Percentiles rank a stretch among this genome's conserved stretches.
phyloP scores from a whole-genome alignment of 345 rosid genomes.

The Microcos paniculata region DNA sequence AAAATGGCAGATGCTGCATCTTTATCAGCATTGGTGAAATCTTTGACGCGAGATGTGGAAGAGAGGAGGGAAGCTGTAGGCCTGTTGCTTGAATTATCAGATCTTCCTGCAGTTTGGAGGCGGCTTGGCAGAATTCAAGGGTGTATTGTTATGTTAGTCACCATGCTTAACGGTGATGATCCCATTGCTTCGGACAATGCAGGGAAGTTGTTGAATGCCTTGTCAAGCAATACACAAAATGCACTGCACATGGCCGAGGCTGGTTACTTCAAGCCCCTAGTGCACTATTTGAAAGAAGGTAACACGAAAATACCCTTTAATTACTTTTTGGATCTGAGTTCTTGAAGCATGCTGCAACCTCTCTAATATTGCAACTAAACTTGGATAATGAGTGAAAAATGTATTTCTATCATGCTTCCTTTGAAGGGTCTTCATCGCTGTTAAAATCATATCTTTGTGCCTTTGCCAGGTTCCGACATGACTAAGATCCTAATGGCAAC shows the following conservation, averaged over 20 bases:
- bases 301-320: background rate
- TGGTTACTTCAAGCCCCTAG: slow-evolving; percentile 69
- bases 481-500: slow-evolving; percentile 78
- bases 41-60: slow-evolving; percentile 51
- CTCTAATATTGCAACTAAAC: background rate
- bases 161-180: slow-evolving; percentile 55
- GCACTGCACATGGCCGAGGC: slow-evolving; percentile 86
- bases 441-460: slow-evolving; percentile 1
- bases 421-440: background rate
- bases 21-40: slow-evolving; percentile 53
- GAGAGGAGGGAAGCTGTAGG: slow-evolving; percentile 68
- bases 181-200: slow-evolving; percentile 52
- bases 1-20: slow-evolving; percentile 52
- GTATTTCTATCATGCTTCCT: background rate
- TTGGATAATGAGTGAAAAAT: background rate
- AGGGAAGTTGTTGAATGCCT: slow-evolving; percentile 44
- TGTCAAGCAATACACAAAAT: slow-evolving; percentile 65
- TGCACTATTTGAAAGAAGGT: slow-evolving; percentile 61
- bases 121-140: slow-evolving; percentile 66
- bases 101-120: slow-evolving; percentile 48
- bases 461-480: slow-evolving; percentile 67
- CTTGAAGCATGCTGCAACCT: background rate
- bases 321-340: background rate
- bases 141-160: slow-evolving; percentile 63
- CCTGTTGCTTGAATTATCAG: slow-evolving; percentile 51